Base-by-base conservation (phyloP, 495 filamentous ascomycete genomes). In the Xylaria longipes region DNA sequence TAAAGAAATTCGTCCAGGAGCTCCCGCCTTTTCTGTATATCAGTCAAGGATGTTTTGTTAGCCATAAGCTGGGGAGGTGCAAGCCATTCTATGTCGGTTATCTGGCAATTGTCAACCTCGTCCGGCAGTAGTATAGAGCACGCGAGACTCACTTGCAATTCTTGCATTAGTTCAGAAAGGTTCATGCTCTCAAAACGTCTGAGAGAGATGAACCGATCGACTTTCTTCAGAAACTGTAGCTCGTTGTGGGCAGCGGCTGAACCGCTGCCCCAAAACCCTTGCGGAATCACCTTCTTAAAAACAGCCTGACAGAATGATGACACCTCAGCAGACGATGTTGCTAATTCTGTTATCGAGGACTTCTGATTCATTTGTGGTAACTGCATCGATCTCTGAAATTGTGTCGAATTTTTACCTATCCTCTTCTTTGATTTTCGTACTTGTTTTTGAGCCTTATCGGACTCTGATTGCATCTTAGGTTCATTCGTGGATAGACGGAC, bases 281-380 rank as follows among this genome's bases (percentile, higher is more conserved):
- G 80, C 1, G 96, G 95, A 39, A 99, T 87, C n/a, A 97, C 80
- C 52, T 87, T 92, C 14, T 82, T 82, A 6, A 98, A 74, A 4
- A 92, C 90, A 9, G 94, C 91, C 65, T 92, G 90, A 76, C 94
- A 97, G 76, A 97, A 98, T 4, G 95, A 92, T 6, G 96, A 97
- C 14, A 98, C 90, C 27, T 88, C 85, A 0, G 92, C 82, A 5
- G 83, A 70, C 2, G 93, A 87, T 7, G 90, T 94, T 3, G 94
- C 92, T 71, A 93, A 84, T 45, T 93, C 91, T 22, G 89, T 88
- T 39, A 97, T 84, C 3, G 81, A 79, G 0, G 68, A 63, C 9
- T 45, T 48, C 22, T 52, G 45, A n/a, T 64, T 70, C 11, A 48
- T 65, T 14, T 58, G 64, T 17, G 39, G 45, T 20, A 60, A 60